Conservation (phyloP, 1,284 basidiomycete species). For the Ceratobasidium sp. region DNA sequence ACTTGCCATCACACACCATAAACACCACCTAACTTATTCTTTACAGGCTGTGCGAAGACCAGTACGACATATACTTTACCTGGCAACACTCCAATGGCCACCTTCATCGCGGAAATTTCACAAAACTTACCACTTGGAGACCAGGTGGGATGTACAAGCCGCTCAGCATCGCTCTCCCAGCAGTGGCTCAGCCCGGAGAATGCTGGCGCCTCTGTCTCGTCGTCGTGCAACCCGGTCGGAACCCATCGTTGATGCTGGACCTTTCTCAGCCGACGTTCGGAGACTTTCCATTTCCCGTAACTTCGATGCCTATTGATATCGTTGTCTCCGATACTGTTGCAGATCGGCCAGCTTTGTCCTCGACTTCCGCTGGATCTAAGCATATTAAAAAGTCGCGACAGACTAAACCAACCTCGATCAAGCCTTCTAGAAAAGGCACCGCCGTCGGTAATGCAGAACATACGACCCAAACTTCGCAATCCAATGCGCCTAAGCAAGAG, state of each 20-base stretch:
- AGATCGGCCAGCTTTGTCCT: constrained; percentile 9
- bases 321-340: constrained; percentile 40
- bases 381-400: constrained; percentile 37
- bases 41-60: constrained; percentile 45
- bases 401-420: constrained; percentile 46
- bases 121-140: constrained; percentile 79
- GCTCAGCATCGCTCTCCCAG: constrained; percentile 74
- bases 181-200: constrained; percentile 66
- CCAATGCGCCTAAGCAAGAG: constrained; percentile 71
- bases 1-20: background rate
- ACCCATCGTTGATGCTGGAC: constrained; percentile 49
- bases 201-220: constrained; percentile 70
- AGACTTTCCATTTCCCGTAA: constrained; percentile 67
- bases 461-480: background rate
- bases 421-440: constrained; percentile 51
- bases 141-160: constrained; percentile 78
- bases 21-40: background rate
- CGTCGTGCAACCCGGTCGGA: constrained; percentile 60
- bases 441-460: background rate
- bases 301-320: constrained; percentile 76
- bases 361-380: background rate
- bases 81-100: constrained; percentile 37
- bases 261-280: constrained; percentile 49
- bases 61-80: constrained; percentile 46
- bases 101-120: background rate